Evolutionary conservation across 225 moss, liverwort and hornwort species (phyloP).

Genomic region (Polytrichum commune): DNA sequence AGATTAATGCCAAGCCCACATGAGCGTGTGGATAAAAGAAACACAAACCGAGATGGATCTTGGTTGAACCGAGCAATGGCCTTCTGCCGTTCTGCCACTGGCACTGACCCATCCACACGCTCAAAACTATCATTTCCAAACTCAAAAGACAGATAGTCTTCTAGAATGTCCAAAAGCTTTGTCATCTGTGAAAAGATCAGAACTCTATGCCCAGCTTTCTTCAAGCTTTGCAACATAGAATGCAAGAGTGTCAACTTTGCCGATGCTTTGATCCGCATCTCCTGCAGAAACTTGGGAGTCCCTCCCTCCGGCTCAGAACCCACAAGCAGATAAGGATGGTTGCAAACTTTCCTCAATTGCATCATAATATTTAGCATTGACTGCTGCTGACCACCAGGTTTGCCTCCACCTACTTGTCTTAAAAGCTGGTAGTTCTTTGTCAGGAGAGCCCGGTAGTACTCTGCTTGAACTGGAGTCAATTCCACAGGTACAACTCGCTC

Average conservation of each 20-base stretch:
- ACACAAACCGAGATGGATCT: constrained; percentile 84
- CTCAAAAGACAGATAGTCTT: constrained; percentile 68
- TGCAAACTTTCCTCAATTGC: constrained; percentile 86
- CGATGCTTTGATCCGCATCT: constrained; percentile 85
- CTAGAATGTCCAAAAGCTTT: constrained; percentile 74
- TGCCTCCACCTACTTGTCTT: constrained; percentile 32
- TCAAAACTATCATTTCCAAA: constrained; percentile 74
- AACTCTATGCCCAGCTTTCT: constrained; percentile 69
- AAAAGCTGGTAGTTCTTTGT: constrained; percentile 79
- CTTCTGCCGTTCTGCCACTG: constrained; percentile 59
- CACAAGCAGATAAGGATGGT: constrained; percentile 78
- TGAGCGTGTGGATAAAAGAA: constrained; percentile 69
- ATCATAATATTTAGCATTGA: constrained; percentile 73
- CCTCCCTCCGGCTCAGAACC: constrained; percentile 65
- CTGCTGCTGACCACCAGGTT: constrained; percentile 48
- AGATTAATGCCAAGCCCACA: constrained; percentile 79
- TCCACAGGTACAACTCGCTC: constrained; percentile 76
- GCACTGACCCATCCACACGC: constrained; percentile 67
- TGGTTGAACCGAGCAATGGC: constrained; percentile 77
- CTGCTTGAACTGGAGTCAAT: constrained; percentile 71
- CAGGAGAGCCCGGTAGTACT: constrained; percentile 70
- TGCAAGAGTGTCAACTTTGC: constrained; percentile 85
- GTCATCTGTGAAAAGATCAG: constrained; percentile 82
- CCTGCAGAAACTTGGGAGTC: constrained; percentile 60
- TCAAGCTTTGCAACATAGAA: constrained; percentile 74